Base-by-base conservation (phyloP, 495 filamentous ascomycete species). In the Hypoxylon subgilvum region DNA sequence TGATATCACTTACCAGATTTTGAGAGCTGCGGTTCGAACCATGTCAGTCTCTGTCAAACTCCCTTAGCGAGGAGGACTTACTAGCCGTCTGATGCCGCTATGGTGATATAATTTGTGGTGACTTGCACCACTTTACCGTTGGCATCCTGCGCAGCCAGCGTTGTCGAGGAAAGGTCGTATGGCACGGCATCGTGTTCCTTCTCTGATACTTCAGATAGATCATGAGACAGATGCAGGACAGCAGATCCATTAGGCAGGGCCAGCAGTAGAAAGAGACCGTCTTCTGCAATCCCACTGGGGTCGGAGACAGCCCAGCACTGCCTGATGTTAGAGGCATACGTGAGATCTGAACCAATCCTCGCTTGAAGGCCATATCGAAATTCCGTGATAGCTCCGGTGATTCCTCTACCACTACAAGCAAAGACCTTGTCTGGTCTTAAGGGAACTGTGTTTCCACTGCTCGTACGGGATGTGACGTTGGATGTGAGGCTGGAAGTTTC, bases 341-440 rank as follows among this genome's bases (percentile, higher is more conserved):
- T 76, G 25, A 86, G 73, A 3, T 82, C 77, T 7, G 86, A 42
- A 2, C 79, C 82, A 52, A 87, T 83, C 42, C 78, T 80, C 10
- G 88, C 90, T 61, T 88, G 84, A 22, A 89, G 70, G 4, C 91
- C 89, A 68, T 86, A 80, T 57, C 88, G 78, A 44, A 89, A 76
- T 62, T 95, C 89, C 17, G 83, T 80, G 4, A 95, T 76, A 0
- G 83, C 80, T 2, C 88, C 88, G 32, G 77, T 77, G 6, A 73
- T 58, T 1, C 82, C 84, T 57, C 79, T 75, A 10, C 85, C 84
- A 39, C 79, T 83, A 32, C 80, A 82, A 28, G 83, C 78, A 63
- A 85, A 87, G 21, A 88, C 67, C 22, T 79, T 77, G 34, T 81
- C 81, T 23, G 76, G 77, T 30, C 62, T 64, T 17, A 49, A 44